phyloP scores from a whole-genome alignment of 1,139 yeast genomes.

The Meyerozyma smithsonii region DNA sequence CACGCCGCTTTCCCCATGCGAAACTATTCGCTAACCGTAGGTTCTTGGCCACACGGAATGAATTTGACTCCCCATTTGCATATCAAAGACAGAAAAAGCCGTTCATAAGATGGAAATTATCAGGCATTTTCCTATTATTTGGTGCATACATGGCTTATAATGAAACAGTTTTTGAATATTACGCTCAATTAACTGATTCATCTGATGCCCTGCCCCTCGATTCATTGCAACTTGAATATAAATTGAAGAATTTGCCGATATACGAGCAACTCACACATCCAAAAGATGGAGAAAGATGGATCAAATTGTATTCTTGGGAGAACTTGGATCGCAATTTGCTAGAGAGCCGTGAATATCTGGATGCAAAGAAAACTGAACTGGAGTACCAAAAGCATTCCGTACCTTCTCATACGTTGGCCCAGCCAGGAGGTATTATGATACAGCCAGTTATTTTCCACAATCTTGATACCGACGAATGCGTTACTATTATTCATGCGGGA shows the following conservation, averaged over 20 bases:
- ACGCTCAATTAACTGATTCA: conserved; percentile 25
- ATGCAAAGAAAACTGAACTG: conserved; percentile 19
- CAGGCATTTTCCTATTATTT: conserved; percentile 21
- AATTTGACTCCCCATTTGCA: conserved; percentile 33
- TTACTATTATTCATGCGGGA: conserved; percentile 74
- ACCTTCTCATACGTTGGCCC: conserved; percentile 32
- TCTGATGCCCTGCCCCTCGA: background rate
- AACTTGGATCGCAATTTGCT: conserved; percentile 44
- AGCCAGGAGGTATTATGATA: conserved; percentile 76
- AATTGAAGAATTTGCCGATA: conserved; percentile 49
- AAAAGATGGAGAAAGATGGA: conserved; percentile 37
- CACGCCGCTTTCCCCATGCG: too few relatives aligned
- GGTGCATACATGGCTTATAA: conserved; percentile 33
- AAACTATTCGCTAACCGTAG: background rate
- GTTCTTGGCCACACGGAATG: conserved; percentile 25
- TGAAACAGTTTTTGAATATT: conserved; percentile 30
- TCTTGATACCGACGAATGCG: conserved; percentile 49
- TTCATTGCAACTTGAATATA: conserved; percentile 33
- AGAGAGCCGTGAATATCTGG: conserved; percentile 18
- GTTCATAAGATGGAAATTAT: conserved; percentile 32
- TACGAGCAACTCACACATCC: conserved; percentile 44
- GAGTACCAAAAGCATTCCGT: conserved; percentile 28
- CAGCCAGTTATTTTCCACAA: conserved; percentile 71
- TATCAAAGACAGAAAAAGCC: conserved; percentile 22
- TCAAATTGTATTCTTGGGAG: conserved; percentile 54